Evolutionary conservation across 768 basidiomycete species (phyloP), one percentile per base, ranked within the genome.

Genomic region (Podaxis pistillaris): DNA sequence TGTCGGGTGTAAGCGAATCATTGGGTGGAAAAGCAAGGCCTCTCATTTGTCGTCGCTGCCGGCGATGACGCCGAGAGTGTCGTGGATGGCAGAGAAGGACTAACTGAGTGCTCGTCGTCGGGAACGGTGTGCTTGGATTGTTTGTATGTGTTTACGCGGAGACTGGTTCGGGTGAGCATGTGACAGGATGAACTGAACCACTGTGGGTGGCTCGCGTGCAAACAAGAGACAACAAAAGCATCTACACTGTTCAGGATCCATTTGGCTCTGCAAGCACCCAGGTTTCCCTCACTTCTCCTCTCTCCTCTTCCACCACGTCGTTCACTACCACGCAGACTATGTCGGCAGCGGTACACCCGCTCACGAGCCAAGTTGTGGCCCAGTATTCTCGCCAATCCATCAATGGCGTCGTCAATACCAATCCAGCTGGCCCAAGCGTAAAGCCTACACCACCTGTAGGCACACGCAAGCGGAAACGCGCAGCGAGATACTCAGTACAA

Each of bases 391-490:
- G 81, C 68, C 86, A 85, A 71, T 79, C 86, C 50, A 77, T 86
- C 70, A 80, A 82, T 71, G 77, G 69, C 60, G n/a, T 40, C 22
- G 65, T 75, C 63, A 73, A 68, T 64, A 63, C 73, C 63, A 79
- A 74, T 67, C 73, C 81, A 64, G 71, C 72, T 70, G 81, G 80
- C 70, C 84, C 86, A 71, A 87, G 87, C 69, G 82, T 83, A 68
- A 84, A 90, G 76, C 83, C 86, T 62, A 90, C 90, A 47, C 88
- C 91, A 62, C 85, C 89, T 50, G 78, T 89, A 66, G 78, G 84
- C 52, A 85, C 87, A 66, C 87, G 91, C 80, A 93, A 93, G 77
- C 87, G 91, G 67, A 93, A 93, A 79, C 86, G 91, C 72, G 82
- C 87, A 33, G 87, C 89, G 69, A 89, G 91, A 69, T 90, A 83